Base-by-base conservation (phyloP, 257 asterid genomes). In the Solanum dulcamara region DNA sequence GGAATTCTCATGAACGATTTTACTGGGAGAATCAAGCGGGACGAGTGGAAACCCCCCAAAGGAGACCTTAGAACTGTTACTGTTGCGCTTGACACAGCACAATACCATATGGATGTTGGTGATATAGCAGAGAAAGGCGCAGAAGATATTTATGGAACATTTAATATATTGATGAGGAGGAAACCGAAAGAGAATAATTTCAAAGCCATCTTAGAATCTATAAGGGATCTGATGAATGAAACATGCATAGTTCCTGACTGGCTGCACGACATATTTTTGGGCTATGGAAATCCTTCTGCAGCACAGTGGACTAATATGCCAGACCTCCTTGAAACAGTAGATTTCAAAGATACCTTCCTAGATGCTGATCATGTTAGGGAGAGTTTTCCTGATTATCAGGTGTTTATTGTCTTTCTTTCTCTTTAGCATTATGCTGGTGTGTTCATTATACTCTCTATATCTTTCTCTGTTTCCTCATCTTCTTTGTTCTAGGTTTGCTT, bases 1-100 rank as follows among this genome's bases (percentile, higher is more conserved):
- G 98, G 99, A 86, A 89, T 90, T 86, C 97, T 97, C 82, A 97
- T 97, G 99, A 97, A 95, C 88, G 99, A 97, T 91, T 94, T 97
- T 80, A 95, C 99, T 3, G 99, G 99, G 85, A 94, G 92, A 89
- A 94, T 97, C 89, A 97, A 95, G 87, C 93, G 98, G 86, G 98
- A 97, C 85, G 99, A 97, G 87, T 95, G 99, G 99, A 97, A 97
- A 90, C 99, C 99, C 89, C 99, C 99, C 28, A 97, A 95, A 91
- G 99, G 99, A 88, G 99, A 97, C 46, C 86, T 97, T 82, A 92
- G 99, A 89, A 95, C 99, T 51, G 97, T 97, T 55, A 93, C 95
- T 81, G 88, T 97, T 86, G 98, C 99, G 2, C 87, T 97, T 87
- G 99, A 97, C 91, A 95, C 98, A 40, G 99, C 99, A 84, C 99